Conservation (phyloP, 2,329 filamentous ascomycete genomes). For the Fusarium longipes region DNA sequence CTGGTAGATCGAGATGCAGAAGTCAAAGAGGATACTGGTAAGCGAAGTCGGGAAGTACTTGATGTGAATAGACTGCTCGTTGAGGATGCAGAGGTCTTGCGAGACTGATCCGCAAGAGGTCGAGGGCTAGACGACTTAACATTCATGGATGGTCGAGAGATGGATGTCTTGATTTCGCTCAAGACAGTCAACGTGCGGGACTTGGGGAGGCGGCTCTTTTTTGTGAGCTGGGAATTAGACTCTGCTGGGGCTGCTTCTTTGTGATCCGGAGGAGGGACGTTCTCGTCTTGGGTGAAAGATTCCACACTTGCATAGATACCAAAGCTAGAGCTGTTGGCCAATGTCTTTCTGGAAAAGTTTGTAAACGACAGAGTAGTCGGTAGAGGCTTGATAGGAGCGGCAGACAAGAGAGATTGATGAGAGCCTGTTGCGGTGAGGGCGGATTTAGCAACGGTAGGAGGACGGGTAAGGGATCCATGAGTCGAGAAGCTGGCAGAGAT, state of each 20-base stretch:
- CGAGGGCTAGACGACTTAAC: constrained; percentile 31
- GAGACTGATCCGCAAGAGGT: constrained; percentile 22
- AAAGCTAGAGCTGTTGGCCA: constrained; percentile 29
- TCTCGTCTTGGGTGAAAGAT: constrained; percentile 45
- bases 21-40: constrained; percentile 35
- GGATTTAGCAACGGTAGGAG: constrained; percentile 49
- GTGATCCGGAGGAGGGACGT: constrained; percentile 31
- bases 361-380: constrained; percentile 32
- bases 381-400: constrained; percentile 19
- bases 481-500: constrained; percentile 49
- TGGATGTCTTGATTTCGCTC: constrained; percentile 58
- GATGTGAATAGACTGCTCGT: constrained; percentile 29
- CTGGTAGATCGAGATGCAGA: constrained; percentile 35
- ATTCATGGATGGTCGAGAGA: constrained; percentile 52
- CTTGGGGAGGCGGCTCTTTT: constrained; percentile 53
- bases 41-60: constrained; percentile 35
- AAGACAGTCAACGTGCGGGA: constrained; percentile 60
- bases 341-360: constrained; percentile 16
- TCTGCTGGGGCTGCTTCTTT: constrained; percentile 1
- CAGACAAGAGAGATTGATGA: constrained; percentile 15
- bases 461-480: constrained; percentile 42
- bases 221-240: neutral
- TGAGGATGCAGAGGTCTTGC: constrained; percentile 37
- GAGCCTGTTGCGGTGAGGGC: constrained; percentile 42
- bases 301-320: constrained; percentile 22